A percentile compares a stretch with the other conserved stretches of the same genome.
These are phyloP conservation scores for Daedaleopsis nitida DNA, from an alignment of 768 basidiomycete species.

Conservation along the genomic window DNA sequence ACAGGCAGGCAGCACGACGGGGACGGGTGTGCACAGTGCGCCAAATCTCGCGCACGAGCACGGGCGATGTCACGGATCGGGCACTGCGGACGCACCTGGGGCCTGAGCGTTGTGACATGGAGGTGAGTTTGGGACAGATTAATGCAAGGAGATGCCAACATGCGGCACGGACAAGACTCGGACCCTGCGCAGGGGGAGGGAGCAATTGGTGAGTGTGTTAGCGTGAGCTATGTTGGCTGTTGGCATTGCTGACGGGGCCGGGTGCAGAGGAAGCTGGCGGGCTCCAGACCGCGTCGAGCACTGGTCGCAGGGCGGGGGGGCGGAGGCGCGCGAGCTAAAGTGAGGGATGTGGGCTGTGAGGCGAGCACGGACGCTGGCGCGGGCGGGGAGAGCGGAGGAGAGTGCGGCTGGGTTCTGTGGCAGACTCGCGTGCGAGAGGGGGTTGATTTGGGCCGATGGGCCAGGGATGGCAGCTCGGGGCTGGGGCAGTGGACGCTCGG, in stretches of 20 bases:
- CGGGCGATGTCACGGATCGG: too few species aligned
- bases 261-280: not conserved
- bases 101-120: not conserved
- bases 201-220: not conserved
- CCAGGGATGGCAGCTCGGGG: not conserved
- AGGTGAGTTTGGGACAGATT: not conserved
- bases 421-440: not conserved
- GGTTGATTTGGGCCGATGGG: not conserved
- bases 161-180: constrained; percentile 15
- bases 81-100: too few species aligned
- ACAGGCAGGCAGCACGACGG: too few species aligned
- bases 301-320: too few species aligned
- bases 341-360: not conserved
- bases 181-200: not conserved
- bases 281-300: not conserved
- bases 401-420: not conserved
- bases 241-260: constrained; percentile 17
- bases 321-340: not conserved
- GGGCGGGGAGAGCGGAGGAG: not conserved
- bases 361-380: not conserved
- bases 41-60: too few species aligned
- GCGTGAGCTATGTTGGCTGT: constrained; percentile 4
- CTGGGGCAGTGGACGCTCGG: not conserved
- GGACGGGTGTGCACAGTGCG: too few species aligned
- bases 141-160: not conserved